phyloP scores from a whole-genome alignment of 495 filamentous ascomycete species.

The Penicillium coprophilum region DNA sequence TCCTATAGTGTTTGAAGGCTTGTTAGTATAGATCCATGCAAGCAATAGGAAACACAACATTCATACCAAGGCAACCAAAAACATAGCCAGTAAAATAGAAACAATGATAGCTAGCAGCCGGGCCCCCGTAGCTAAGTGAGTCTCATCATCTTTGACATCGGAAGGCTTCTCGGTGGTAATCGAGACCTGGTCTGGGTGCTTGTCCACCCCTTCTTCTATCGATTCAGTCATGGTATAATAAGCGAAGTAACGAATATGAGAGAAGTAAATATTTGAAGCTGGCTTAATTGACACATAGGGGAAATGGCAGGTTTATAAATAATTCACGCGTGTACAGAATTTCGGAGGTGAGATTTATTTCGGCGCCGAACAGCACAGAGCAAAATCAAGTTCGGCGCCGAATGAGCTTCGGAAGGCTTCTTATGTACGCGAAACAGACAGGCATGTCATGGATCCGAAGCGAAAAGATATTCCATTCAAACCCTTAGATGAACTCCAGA shows the following conservation, averaged over 20 bases:
- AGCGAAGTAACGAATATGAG: background rate
- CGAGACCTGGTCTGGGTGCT: background rate
- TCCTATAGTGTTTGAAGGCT: slow-evolving; percentile 32
- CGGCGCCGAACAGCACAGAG: slow-evolving; percentile 1
- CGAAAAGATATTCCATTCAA: background rate
- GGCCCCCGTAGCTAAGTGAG: background rate
- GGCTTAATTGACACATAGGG: background rate
- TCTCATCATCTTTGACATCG: background rate
- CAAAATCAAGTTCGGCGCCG: background rate
- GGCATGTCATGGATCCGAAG: background rate
- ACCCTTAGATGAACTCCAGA: background rate
- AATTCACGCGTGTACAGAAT: background rate
- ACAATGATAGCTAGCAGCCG: slow-evolving; percentile 14
- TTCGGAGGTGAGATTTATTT: background rate
- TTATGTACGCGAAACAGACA: background rate
- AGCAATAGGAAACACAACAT: background rate
- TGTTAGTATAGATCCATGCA: background rate
- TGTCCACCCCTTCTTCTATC: background rate
- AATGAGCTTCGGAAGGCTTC: background rate
- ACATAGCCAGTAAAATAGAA: slow-evolving; percentile 34
- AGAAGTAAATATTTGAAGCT: background rate
- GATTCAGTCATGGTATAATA: background rate
- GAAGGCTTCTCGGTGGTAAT: slow-evolving; percentile 5
- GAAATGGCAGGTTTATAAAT: background rate
- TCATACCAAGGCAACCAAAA: slow-evolving; percentile 39